Base-by-base conservation (phyloP, 148 eudicot species). In the Fagopyrum homotropicum region DNA sequence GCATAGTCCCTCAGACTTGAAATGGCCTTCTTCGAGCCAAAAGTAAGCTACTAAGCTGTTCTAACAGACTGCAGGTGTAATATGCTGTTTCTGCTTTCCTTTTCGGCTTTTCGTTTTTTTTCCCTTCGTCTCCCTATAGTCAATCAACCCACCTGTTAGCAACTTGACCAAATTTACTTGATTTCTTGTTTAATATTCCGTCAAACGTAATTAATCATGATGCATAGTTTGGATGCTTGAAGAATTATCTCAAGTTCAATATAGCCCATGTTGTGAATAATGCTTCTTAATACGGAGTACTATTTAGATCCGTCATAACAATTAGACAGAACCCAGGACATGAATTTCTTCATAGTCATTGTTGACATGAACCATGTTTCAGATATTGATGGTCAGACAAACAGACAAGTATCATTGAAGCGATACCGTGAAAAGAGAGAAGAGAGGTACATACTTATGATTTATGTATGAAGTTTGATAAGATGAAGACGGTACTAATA, bases 391-490 rank as follows among this genome's bases (percentile, higher is more conserved):
- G 84, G 87, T 72, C 87, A 83, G 46, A 74, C 84, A 49, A 85
- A 82, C 75, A 85, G 92, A 80, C 89, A 89, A 72, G 88, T 82
- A 29, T 89, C 92, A 9, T 85, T 86, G 76, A 88, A 82, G 73
- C 82, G 88, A 80, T 89, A 85, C 78, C 87, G 66, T 59, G 90
- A 89, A 55, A 89, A 88, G 78, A 80, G 82, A 83, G 86, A 89
- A 81, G 98, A 94, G 81, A 89, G 98, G 98, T 92, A 85, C 75
- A 51, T 63, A 6, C 69, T 63, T 30, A 8, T 19, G 64, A 2
- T 26, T 55, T 59, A 63, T 30, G 68, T 69, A 55, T 61, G 16
- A 7, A 54, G 45, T 63, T 63, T 63, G 69, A 6, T 6, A 51
- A 43, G 11, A 75, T 6, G 15, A 14, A 54, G 4, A 19, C 6